Conservation (phyloP, 2,329 filamentous ascomycete species). For the Cyphellophora attinorum region DNA sequence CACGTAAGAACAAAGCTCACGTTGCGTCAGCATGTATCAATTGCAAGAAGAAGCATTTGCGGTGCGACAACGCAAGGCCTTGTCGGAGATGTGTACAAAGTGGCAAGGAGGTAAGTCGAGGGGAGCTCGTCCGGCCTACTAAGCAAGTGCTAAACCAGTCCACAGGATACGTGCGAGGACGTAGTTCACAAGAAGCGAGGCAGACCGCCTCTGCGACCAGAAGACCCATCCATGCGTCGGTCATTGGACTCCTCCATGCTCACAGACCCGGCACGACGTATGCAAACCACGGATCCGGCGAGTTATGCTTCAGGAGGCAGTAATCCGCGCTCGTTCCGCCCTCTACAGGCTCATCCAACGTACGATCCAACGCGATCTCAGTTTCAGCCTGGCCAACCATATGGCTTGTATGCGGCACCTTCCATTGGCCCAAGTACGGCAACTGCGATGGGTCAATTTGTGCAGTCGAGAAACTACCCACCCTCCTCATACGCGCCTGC, state of each 20-base stretch:
- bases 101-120: slow-evolving; percentile 33
- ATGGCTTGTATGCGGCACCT: slow-evolving; percentile 11
- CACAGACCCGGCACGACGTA: slow-evolving; percentile 5
- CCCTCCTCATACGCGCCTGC: neutral
- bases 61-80: slow-evolving; percentile 35
- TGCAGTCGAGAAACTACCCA: slow-evolving; percentile 3
- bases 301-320: slow-evolving; percentile 4
- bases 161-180: slow-evolving; percentile 32
- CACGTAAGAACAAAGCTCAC: slow-evolving; percentile 36
- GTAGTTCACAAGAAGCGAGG: slow-evolving; percentile 39
- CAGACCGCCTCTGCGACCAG: slow-evolving; percentile 32
- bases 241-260: slow-evolving; percentile 1
- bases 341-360: slow-evolving; percentile 7
- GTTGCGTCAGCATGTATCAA: slow-evolving; percentile 40
- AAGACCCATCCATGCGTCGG: slow-evolving; percentile 20
- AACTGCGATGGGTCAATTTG: slow-evolving; percentile 12
- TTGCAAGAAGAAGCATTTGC: slow-evolving; percentile 39
- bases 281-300: slow-evolving; percentile 6
- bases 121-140: slow-evolving; percentile 1
- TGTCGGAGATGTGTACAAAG: slow-evolving; percentile 36
- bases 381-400: slow-evolving; percentile 5
- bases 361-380: slow-evolving; percentile 6
- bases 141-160: slow-evolving; percentile 8
- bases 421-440: slow-evolving; percentile 14
- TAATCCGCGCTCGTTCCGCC: slow-evolving; percentile 7